Evolutionary conservation across 1,284 basidiomycete species (phyloP).

Genomic region (Fistulina hepatica): DNA sequence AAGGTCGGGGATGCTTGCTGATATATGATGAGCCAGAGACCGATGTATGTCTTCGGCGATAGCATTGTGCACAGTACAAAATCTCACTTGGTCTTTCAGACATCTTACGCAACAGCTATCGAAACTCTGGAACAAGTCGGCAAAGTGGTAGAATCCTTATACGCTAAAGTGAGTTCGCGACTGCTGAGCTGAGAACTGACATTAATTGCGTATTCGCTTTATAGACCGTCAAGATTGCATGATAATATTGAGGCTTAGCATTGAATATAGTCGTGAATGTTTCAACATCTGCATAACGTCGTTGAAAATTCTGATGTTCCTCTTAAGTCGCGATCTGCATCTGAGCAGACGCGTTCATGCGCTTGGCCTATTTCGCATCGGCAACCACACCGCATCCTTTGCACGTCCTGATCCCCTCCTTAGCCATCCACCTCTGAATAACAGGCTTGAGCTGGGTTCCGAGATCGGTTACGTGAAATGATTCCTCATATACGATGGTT

Average conservation of each 20-base stretch:
- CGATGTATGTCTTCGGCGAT: slow-evolving; percentile 47
- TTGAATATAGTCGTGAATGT: no score
- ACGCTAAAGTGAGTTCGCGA: slow-evolving; percentile 67
- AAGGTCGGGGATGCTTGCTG: slow-evolving; percentile 85
- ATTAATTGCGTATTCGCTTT: slow-evolving; percentile 5
- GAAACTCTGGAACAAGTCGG: slow-evolving; percentile 84
- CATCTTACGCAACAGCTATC: slow-evolving; percentile 79
- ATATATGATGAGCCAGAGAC: slow-evolving; percentile 80
- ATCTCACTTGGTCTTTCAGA: slow-evolving; percentile 30
- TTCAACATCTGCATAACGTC: no score
- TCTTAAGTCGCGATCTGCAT: no score
- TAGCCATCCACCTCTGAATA: slow-evolving; percentile 44
- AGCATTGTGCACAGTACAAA: not conserved
- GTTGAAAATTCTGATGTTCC: no score
- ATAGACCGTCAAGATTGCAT: slow-evolving; percentile 40
- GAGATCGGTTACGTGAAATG: slow-evolving; percentile 85
- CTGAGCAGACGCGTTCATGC: no score
- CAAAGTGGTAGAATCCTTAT: slow-evolving; percentile 86
- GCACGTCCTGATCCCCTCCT: slow-evolving; percentile 58
- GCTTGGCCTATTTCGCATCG: slow-evolving; percentile 20
- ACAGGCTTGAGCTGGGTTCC: slow-evolving; percentile 91
- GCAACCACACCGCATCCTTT: slow-evolving; percentile 60
- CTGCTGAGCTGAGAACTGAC: slow-evolving; percentile 4
- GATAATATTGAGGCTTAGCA: slow-evolving; percentile 12
- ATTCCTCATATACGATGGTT: slow-evolving; percentile 77